Conservation (phyloP, 805 yeast species). For the Wickerhamiella bombiphila region DNA sequence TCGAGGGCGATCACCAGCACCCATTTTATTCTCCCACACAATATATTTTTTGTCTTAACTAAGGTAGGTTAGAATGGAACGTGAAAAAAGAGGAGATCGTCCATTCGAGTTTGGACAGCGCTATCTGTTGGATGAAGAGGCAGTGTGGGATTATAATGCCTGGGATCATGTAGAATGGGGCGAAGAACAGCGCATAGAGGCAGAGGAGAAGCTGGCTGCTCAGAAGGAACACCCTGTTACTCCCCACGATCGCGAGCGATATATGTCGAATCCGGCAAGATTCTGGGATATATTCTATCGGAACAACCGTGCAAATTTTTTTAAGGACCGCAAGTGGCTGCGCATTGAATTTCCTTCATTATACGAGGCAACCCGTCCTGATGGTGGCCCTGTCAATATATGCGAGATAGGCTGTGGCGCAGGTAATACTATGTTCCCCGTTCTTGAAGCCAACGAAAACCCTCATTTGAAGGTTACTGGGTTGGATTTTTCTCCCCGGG, state of each 20-base stretch:
- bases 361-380: constrained; percentile 61
- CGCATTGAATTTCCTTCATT: constrained; percentile 83
- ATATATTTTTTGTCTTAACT: too few species aligned
- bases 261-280: constrained; percentile 74
- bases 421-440: constrained; percentile 91
- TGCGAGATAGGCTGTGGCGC: constrained; percentile 97
- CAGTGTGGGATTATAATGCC: constrained; percentile 83
- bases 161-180: constrained; percentile 99
- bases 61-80: constrained; percentile 3
- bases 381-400: constrained; percentile 55
- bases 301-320: constrained; percentile 82
- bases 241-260: constrained; percentile 65
- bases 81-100: constrained; percentile 50
- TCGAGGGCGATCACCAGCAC: too few species aligned
- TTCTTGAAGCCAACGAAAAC: constrained; percentile 68
- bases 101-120: constrained; percentile 93
- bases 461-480: constrained; percentile 61
- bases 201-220: constrained; percentile 54
- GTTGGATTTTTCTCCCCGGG: constrained; percentile 79
- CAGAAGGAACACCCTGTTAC: constrained; percentile 77
- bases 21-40: too few species aligned
- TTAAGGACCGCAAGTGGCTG: constrained; percentile 93
- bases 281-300: constrained; percentile 93
- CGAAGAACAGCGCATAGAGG: constrained; percentile 65
- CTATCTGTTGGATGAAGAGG: constrained; percentile 48